Evolutionary conservation across 2,329 filamentous ascomycete species (phyloP).

Genomic region (Xylaria sp.): DNA sequence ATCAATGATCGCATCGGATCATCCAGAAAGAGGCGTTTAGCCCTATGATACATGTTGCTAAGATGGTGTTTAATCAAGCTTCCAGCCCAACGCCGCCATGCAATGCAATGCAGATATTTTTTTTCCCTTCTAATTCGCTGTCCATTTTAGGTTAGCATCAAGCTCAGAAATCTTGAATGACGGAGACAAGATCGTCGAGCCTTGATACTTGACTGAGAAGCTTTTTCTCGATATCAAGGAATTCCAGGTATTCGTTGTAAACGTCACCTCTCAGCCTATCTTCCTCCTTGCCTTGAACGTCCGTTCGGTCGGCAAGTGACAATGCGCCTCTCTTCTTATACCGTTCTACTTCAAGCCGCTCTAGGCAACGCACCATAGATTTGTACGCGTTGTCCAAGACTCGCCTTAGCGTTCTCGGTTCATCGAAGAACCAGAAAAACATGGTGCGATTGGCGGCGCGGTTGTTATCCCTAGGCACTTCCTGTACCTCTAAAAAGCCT

Average conservation of each 20-base stretch:
- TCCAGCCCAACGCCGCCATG: constrained; percentile 46
- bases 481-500: constrained; percentile 90
- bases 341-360: constrained; percentile 82
- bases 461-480: constrained; percentile 88
- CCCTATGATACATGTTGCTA: constrained; percentile 33
- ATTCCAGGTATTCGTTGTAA: constrained; percentile 69
- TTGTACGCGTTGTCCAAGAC: constrained; percentile 88
- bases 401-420: constrained; percentile 74
- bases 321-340: constrained; percentile 77
- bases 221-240: constrained; percentile 75
- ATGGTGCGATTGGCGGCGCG: constrained; percentile 85
- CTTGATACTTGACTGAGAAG: constrained; percentile 82
- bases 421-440: constrained; percentile 93
- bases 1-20: constrained; percentile 1
- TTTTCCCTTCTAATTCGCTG: constrained; percentile 14
- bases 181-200: constrained; percentile 85
- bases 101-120: constrained; percentile 42
- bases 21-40: constrained; percentile 12
- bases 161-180: constrained; percentile 75
- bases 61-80: constrained; percentile 21
- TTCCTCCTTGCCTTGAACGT: constrained; percentile 86
- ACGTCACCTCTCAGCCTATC: constrained; percentile 81
- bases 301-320: constrained; percentile 83
- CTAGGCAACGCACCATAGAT: constrained; percentile 84
- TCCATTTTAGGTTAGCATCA: constrained; percentile 35